phyloP scores from a whole-genome alignment of 2,329 filamentous ascomycete species.

The Eutypella sp. region DNA sequence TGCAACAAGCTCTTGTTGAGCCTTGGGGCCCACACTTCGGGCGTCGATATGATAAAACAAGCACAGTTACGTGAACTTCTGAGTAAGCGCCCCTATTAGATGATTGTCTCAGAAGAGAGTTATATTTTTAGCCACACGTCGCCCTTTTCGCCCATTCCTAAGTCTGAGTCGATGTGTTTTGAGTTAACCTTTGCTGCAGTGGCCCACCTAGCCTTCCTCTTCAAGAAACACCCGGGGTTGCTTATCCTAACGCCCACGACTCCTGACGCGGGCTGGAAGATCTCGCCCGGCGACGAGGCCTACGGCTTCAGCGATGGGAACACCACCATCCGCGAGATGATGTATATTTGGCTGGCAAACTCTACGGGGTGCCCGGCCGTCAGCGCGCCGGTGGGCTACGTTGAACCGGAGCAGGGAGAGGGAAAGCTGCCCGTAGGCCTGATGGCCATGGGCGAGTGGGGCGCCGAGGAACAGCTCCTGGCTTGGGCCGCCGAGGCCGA shows the following conservation, averaged over 20 bases:
- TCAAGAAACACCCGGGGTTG: conserved; percentile 65
- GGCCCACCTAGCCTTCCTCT: conserved; percentile 37
- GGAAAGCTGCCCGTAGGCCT: conserved; percentile 58
- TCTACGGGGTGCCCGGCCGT: conserved; percentile 74
- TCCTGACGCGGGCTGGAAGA: conserved; percentile 70
- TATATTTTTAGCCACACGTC: not conserved
- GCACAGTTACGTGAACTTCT: conserved; percentile 69
- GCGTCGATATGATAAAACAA: conserved; percentile 65
- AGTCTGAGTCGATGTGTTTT: too few relatives aligned
- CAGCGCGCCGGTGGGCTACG: conserved; percentile 70
- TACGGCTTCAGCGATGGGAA: conserved; percentile 75
- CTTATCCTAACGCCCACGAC: conserved; percentile 75
- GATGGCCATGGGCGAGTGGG: conserved; percentile 64
- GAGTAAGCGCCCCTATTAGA: conserved; percentile 29
- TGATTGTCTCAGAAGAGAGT: not conserved
- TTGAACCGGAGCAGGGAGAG: conserved; percentile 47
- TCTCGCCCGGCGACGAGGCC: conserved; percentile 50
- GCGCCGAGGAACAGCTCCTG: conserved; percentile 57
- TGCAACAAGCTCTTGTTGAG: conserved; percentile 67
- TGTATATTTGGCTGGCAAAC: conserved; percentile 82
- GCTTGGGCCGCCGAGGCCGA: conserved; percentile 56
- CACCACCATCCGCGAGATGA: conserved; percentile 70
- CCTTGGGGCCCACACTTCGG: conserved; percentile 59
- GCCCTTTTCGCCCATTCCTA: conserved; percentile 50
- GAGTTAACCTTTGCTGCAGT: too few relatives aligned